Conservation (phyloP, 2,329 filamentous ascomycete genomes). For the Penicillium olsonii region DNA sequence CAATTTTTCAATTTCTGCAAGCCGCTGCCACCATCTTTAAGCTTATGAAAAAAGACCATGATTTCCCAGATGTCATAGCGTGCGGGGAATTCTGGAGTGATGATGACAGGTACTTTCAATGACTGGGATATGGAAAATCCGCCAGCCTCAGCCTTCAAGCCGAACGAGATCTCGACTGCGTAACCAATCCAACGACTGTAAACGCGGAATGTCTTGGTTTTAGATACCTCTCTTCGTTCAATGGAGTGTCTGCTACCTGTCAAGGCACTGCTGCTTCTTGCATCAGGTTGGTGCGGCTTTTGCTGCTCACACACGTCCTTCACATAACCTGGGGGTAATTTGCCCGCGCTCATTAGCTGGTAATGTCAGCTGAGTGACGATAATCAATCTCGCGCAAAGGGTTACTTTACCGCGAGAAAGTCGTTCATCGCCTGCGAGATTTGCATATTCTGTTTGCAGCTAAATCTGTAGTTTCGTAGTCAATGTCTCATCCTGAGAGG, state of each 20-base stretch:
- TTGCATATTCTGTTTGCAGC: neutral
- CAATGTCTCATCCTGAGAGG: neutral
- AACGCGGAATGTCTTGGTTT: constrained; percentile 1
- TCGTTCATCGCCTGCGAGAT: neutral
- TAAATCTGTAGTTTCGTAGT: neutral
- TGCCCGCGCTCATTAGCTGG: neutral
- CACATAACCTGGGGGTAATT: neutral
- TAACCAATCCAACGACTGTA: constrained; percentile 8
- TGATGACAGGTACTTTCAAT: neutral
- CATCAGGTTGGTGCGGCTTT: neutral
- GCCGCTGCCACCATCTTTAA: neutral
- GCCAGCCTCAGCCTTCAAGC: constrained; percentile 6
- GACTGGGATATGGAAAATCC: constrained; percentile 10
- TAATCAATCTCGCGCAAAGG: neutral
- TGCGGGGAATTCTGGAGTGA: neutral
- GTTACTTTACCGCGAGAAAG: neutral
- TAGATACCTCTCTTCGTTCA: neutral
- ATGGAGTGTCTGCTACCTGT: too few relatives aligned
- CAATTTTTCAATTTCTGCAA: neutral
- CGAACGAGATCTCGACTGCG: constrained; percentile 8
- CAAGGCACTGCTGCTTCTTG: neutral
- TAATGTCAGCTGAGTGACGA: neutral
- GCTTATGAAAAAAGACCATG: neutral
- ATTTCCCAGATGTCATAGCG: neutral
- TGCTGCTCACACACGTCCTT: neutral